phyloP scores from a whole-genome alignment of 2,329 filamentous ascomycete species.

The Epichloe amarillans region DNA sequence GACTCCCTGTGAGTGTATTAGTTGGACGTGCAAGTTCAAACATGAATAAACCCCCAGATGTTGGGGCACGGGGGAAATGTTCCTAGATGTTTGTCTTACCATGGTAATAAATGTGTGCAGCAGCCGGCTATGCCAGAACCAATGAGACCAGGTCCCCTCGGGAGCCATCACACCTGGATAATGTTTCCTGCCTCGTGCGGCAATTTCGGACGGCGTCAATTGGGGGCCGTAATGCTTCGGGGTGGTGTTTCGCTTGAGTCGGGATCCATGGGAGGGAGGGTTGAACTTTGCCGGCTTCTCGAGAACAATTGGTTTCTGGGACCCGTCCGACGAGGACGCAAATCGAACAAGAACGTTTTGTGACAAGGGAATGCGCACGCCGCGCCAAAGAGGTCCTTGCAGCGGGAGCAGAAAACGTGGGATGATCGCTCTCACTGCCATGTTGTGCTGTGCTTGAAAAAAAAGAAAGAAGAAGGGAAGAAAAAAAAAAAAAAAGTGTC shows the following conservation, averaged over 20 bases:
- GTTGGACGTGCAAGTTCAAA: not conserved
- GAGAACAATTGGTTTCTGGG: conserved; percentile 53
- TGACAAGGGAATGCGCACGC: conserved; percentile 21
- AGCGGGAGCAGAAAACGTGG: conserved; percentile 57
- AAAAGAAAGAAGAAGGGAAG: too few relatives aligned
- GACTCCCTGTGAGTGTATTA: conserved; percentile 35
- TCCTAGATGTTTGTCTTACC: conserved; percentile 33
- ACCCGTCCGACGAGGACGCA: conserved; percentile 13
- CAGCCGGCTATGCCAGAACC: conserved; percentile 64
- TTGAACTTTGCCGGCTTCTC: conserved; percentile 83
- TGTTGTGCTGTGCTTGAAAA: conserved; percentile 9
- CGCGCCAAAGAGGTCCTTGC: conserved; percentile 42
- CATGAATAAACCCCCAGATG: not conserved
- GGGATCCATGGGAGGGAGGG: conserved; percentile 75
- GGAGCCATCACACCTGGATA: conserved; percentile 89
- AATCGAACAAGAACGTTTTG: conserved; percentile 24
- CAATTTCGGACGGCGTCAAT: conserved; percentile 50
- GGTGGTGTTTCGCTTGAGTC: conserved; percentile 40
- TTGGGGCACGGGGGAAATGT: not conserved
- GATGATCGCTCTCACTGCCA: conserved; percentile 40
- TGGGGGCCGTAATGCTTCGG: conserved; percentile 64
- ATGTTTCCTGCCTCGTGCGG: conserved; percentile 52
- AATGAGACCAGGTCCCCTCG: conserved; percentile 67
- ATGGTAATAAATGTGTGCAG: conserved; percentile 77
- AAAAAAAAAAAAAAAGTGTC: not conserved